Base-by-base conservation (phyloP, 2,329 filamentous ascomycete species). In the Talaromyces rugulosus region DNA sequence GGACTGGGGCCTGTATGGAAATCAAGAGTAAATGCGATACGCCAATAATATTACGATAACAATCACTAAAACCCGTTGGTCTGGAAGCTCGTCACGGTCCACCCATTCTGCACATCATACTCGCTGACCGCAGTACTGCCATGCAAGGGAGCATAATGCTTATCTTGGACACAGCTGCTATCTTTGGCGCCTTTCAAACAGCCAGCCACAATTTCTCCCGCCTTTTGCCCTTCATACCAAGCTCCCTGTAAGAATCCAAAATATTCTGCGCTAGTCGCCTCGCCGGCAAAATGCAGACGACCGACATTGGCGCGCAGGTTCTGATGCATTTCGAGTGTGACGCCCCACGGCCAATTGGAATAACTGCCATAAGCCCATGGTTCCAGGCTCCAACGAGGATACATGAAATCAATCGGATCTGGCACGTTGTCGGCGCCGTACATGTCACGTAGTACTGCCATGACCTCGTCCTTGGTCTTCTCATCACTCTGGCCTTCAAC, bases 171-270 rank as follows among this genome's bases (percentile, higher is more conserved):
- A 61, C 62, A 63, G 6, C 54, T 30, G 12, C 12, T 28, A 11
- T 31, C 9, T 5, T 53, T 31, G 12, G 4, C 50, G 7, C 59
- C 59, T 16, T 63, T 51, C 23, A 63, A 27, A 55, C 62, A 61
- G 44, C 54, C 50, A 9, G 33, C 55, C 16, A 63, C 62, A 31
- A 58, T 34, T 11, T 62, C 52, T 31, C 81, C 85, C 0, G 78
- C 81, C 5, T 80, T 77, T 1, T 77, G 76, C 0, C 85, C 85
- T 67, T 87, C 85, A 42, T 79, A 85, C 73, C 79, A 87, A 0
- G 85, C 84, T 0, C 85, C 85, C 31, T 89, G 87, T 69, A 89
- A 66, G 72, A 87, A 89, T 0, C 87, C 87, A 71, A 83, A 90
- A 70, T 87, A 89, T 66, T 85, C 79, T 0, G 85, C 80, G 50